These are phyloP conservation scores for Chaetomidium leptoderma DNA, from an alignment of 495 filamentous ascomycete genomes.

Conservation along the genomic window DNA sequence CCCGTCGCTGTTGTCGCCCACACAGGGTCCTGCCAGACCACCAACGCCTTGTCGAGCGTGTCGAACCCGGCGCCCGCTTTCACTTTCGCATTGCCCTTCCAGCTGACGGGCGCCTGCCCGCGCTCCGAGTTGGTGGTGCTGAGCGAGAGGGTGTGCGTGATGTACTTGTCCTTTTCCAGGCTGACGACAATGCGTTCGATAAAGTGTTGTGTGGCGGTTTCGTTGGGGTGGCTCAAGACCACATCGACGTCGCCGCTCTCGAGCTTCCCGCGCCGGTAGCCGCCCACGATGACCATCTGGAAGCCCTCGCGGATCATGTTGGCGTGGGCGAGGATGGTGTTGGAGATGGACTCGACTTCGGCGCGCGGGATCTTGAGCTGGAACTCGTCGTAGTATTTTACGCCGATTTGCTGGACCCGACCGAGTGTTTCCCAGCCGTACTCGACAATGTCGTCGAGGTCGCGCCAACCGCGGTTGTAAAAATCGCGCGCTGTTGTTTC, in stretches of 20 bases:
- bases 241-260: constrained; percentile 78
- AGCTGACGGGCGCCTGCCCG: constrained; percentile 60
- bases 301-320: constrained; percentile 50
- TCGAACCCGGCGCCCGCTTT: constrained; percentile 63
- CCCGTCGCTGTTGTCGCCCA: constrained; percentile 38
- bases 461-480: constrained; percentile 71
- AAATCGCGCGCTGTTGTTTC: constrained; percentile 78
- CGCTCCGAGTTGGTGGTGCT: constrained; percentile 62
- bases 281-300: constrained; percentile 73
- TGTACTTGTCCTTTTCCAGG: constrained; percentile 62
- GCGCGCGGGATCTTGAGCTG: constrained; percentile 60
- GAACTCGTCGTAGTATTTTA: constrained; percentile 96
- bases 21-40: constrained; percentile 85
- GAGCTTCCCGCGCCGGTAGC: constrained; percentile 78
- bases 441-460: constrained; percentile 75
- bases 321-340: constrained; percentile 60
- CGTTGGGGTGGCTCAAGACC: constrained; percentile 74
- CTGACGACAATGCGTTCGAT: constrained; percentile 61
- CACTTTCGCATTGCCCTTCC: constrained; percentile 41
- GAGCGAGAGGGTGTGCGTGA: constrained; percentile 78
- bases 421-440: constrained; percentile 71
- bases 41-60: constrained; percentile 81
- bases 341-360: constrained; percentile 69
- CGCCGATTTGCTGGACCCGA: constrained; percentile 83
- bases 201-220: constrained; percentile 59